A percentile compares a stretch with the other conserved stretches of the same genome.
These are phyloP conservation scores for Parasarocladium wereldwijsianum DNA, from an alignment of 2,329 filamentous ascomycete genomes.

Conservation along the genomic window DNA sequence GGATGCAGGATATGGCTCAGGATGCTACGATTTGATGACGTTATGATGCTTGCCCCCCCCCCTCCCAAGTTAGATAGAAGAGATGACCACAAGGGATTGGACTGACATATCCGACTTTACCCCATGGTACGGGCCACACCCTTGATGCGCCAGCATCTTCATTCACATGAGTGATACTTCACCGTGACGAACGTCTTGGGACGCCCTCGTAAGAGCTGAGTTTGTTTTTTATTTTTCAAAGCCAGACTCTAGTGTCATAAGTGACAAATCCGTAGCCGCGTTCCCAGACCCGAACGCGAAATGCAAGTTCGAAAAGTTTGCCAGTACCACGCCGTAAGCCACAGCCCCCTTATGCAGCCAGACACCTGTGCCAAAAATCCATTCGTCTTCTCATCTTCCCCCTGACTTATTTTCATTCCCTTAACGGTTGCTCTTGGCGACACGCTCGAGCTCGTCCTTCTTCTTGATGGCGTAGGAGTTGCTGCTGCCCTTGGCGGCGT, in stretches of 20 bases:
- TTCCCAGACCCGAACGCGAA: slow-evolving; percentile 31
- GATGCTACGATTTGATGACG: too few species aligned
- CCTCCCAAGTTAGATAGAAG: too few species aligned
- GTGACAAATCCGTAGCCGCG: slow-evolving; percentile 27
- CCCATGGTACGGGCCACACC: too few species aligned
- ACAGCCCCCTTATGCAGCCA: slow-evolving; percentile 6
- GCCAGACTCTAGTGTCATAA: slow-evolving; percentile 26
- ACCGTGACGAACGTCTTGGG: too few species aligned
- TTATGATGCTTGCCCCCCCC: too few species aligned
- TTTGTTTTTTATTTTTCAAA: too few species aligned
- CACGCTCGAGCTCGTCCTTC: slow-evolving; percentile 99
- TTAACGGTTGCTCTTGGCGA: slow-evolving; percentile 99
- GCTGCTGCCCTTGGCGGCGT: slow-evolving; percentile 99
- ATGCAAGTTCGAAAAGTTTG: slow-evolving; percentile 32
- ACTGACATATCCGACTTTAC: too few species aligned
- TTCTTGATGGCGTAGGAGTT: slow-evolving; percentile 99
- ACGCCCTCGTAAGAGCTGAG: slow-evolving; percentile 23
- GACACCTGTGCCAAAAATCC: slow-evolving; percentile 2
- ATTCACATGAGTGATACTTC: too few species aligned
- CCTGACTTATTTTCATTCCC: slow-evolving; percentile 22
- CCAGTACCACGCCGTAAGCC: slow-evolving; percentile 29
- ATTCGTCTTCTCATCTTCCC: slow-evolving; percentile 6
- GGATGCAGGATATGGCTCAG: too few species aligned
- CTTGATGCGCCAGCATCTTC: too few species aligned
- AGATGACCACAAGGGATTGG: too few species aligned